Percentiles rank a stretch among this genome's conserved stretches.
Evolutionary conservation across 306 rosid genomes (phyloP).

Genomic region (Alnus rubra): DNA sequence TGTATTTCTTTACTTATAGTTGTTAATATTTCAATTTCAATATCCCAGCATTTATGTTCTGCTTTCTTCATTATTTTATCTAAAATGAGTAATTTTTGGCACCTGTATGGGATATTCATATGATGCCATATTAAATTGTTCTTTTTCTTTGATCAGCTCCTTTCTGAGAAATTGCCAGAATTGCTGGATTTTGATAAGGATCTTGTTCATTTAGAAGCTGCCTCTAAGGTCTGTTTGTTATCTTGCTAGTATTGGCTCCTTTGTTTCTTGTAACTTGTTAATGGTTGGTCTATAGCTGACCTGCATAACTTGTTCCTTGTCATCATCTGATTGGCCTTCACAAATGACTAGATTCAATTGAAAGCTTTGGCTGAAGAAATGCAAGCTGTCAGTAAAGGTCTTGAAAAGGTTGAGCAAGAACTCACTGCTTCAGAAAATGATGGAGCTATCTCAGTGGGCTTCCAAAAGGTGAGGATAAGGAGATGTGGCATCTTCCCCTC

Average conservation of each 20-base stretch:
- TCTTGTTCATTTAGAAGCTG: constrained; percentile 90
- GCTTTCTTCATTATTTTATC: not conserved
- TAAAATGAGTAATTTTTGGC: constrained; percentile 10
- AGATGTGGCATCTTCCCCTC: not conserved
- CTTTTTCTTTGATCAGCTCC: constrained; percentile 54
- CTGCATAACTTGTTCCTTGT: not conserved
- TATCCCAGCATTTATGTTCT: not conserved
- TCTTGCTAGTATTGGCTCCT: constrained; percentile 25
- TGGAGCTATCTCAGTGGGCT: constrained; percentile 80
- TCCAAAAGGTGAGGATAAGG: constrained; percentile 62
- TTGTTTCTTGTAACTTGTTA: constrained; percentile 9
- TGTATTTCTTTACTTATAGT: not conserved
- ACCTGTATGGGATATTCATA: constrained; percentile 19
- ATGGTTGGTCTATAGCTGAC: constrained; percentile 4
- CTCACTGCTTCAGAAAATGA: constrained; percentile 84
- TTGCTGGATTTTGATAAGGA: constrained; percentile 91
- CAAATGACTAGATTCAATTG: constrained; percentile 75
- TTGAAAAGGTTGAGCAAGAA: constrained; percentile 97
- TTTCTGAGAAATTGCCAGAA: constrained; percentile 93
- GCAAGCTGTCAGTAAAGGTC: constrained; percentile 99
- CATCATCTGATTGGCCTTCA: constrained; percentile 3
- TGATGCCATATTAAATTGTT: constrained; percentile 23
- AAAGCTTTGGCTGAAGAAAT: constrained; percentile 98
- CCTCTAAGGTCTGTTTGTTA: constrained; percentile 75
- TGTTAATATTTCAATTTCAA: constrained; percentile 2